These are phyloP conservation scores for Cadophora luteo-olivacea DNA, from an alignment of 2,329 filamentous ascomycete species.

Conservation along the genomic window DNA sequence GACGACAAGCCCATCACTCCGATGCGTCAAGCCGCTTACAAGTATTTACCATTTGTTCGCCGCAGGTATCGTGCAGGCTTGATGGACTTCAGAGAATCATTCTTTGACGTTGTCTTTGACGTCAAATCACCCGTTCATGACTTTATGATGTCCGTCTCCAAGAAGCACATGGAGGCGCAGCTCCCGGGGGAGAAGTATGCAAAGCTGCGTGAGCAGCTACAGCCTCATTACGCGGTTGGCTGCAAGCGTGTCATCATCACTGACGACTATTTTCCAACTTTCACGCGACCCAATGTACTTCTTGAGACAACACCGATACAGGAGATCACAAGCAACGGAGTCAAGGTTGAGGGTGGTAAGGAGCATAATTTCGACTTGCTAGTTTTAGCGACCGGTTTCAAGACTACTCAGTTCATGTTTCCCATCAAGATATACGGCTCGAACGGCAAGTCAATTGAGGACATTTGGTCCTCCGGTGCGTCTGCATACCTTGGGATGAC, in stretches of 20 bases:
- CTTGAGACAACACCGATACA: constrained; percentile 58
- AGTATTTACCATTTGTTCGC: constrained; percentile 56
- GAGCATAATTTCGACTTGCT: constrained; percentile 60
- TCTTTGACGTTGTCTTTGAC: constrained; percentile 51
- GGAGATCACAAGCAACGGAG: constrained; percentile 52
- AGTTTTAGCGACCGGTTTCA: constrained; percentile 64
- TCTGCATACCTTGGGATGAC: constrained; percentile 39
- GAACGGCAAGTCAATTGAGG: constrained; percentile 50
- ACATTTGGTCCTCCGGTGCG: constrained; percentile 61
- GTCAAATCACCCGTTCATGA: constrained; percentile 26
- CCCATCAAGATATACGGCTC: constrained; percentile 59
- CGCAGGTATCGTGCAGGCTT: constrained; percentile 55
- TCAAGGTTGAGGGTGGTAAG: constrained; percentile 51
- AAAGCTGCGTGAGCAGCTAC: constrained; percentile 59
- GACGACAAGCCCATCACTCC: constrained; percentile 53
- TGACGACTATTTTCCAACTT: constrained; percentile 61
- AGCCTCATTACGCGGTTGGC: constrained; percentile 59
- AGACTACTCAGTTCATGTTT: constrained; percentile 63
- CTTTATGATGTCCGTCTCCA: constrained; percentile 46
- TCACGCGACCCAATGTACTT: constrained; percentile 53
- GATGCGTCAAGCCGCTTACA: constrained; percentile 29
- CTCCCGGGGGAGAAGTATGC: constrained; percentile 51
- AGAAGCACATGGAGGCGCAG: constrained; percentile 53
- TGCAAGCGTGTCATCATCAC: constrained; percentile 61
- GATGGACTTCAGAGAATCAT: constrained; percentile 62